Conservation (phyloP, 208 protist species). For the Crithidia thermophila region DNA sequence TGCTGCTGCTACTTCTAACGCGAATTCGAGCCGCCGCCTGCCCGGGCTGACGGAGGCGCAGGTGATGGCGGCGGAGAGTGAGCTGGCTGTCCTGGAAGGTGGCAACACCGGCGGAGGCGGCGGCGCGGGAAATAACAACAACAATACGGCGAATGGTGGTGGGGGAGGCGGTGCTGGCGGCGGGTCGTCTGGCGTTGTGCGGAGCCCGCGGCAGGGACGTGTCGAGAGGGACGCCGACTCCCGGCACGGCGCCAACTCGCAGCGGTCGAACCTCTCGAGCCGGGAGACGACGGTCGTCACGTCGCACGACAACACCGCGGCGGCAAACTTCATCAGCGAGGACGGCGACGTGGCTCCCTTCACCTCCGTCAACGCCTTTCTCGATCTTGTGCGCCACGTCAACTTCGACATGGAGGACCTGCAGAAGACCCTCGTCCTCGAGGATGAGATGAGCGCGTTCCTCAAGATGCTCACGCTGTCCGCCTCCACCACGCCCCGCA, state of each 20-base stretch:
- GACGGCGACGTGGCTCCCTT: constrained; percentile 51
- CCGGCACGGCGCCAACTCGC: too few species aligned
- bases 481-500: constrained; percentile 71
- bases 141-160: too few species aligned
- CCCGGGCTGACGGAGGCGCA: constrained; percentile 44
- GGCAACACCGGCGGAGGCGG: constrained; percentile 4
- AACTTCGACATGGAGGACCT: constrained; percentile 64
- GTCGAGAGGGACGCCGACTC: too few species aligned
- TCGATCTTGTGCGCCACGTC: constrained; percentile 52
- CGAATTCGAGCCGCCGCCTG: neutral
- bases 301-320: neutral
- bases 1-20: too few species aligned
- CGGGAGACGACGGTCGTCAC: too few species aligned
- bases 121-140: too few species aligned
- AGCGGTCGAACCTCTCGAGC: too few species aligned
- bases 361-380: constrained; percentile 49
- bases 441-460: constrained; percentile 88
- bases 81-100: constrained; percentile 39
- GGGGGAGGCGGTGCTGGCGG: too few species aligned
- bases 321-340: constrained; percentile 5
- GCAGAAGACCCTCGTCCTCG: constrained; percentile 63
- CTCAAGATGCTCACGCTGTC: constrained; percentile 86
- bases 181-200: too few species aligned
- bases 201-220: too few species aligned
- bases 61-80: constrained; percentile 61